Percentiles rank a stretch among this genome's conserved stretches.
phyloP scores from a whole-genome alignment of 2,329 filamentous ascomycete genomes.

The Aspergillus sclerotialis region DNA sequence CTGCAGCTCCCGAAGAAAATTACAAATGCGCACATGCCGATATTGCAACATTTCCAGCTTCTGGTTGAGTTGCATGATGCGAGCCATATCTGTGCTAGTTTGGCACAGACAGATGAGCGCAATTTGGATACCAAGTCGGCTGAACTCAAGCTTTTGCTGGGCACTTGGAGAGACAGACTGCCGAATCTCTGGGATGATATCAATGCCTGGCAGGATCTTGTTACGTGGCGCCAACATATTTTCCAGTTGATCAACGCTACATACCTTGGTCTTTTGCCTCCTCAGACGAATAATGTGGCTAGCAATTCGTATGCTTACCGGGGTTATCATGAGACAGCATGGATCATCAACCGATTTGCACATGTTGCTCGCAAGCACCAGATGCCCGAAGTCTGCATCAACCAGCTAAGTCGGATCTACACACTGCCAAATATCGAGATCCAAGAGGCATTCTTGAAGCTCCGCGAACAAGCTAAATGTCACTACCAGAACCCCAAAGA shows the following conservation, averaged over 20 bases:
- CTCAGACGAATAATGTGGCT: conserved; percentile 70
- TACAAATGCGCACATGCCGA: conserved; percentile 88
- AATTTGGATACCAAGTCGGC: conserved; percentile 93
- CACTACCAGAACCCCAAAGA: conserved; percentile 96
- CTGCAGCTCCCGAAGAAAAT: conserved; percentile 92
- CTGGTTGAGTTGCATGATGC: conserved; percentile 96
- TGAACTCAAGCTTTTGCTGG: conserved; percentile 87
- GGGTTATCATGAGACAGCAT: conserved; percentile 96
- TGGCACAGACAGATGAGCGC: conserved; percentile 71
- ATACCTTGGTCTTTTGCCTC: conserved; percentile 78
- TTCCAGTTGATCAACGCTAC: conserved; percentile 95
- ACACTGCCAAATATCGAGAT: conserved; percentile 99
- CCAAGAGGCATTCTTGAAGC: conserved; percentile 95
- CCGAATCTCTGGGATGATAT: conserved; percentile 99
- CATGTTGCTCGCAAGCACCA: conserved; percentile 97
- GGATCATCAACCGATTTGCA: conserved; percentile 99
- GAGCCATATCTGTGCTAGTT: conserved; percentile 88
- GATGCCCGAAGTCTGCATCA: conserved; percentile 94
- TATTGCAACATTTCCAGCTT: conserved; percentile 96
- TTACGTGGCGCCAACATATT: conserved; percentile 99
- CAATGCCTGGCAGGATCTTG: conserved; percentile 96
- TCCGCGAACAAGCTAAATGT: conserved; percentile 97
- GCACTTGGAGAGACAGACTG: conserved; percentile 89
- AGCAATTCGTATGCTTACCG: conserved; percentile 94
- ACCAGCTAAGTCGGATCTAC: conserved; percentile 93